Percentiles rank a stretch among this genome's conserved stretches.
phyloP scores from a whole-genome alignment of 2,329 filamentous ascomycete genomes.

The Talaromyces sp. region DNA sequence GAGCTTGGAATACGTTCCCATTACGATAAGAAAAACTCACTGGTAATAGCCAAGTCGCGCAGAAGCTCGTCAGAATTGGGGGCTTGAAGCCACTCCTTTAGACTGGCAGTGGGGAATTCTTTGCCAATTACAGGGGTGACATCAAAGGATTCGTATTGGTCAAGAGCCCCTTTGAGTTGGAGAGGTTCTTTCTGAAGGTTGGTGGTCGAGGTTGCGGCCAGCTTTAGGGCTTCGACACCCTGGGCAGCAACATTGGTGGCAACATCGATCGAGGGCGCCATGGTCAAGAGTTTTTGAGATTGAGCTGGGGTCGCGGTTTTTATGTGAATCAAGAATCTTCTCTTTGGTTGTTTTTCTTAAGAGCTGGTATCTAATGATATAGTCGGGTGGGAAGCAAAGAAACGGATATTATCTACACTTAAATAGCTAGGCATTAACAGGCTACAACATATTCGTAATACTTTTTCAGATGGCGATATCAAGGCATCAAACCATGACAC shows the following conservation, averaged over 20 bases:
- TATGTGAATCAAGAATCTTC: not conserved
- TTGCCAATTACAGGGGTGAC: conserved; percentile 49
- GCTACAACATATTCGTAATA: not conserved
- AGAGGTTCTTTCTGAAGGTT: conserved; percentile 23
- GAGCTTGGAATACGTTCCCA: not conserved
- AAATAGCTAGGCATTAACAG: not conserved
- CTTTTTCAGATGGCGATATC: not conserved
- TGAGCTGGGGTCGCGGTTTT: not conserved
- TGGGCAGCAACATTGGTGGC: not conserved
- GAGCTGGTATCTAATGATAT: not conserved
- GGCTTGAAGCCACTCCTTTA: conserved; percentile 46
- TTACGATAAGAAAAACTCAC: conserved; percentile 14
- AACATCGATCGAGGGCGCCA: not conserved
- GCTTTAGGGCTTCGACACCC: not conserved
- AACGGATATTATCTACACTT: not conserved
- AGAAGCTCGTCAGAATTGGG: conserved; percentile 32
- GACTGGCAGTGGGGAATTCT: conserved; percentile 38
- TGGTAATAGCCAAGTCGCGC: conserved; percentile 31
- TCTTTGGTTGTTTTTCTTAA: not conserved
- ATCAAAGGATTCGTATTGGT: conserved; percentile 45
- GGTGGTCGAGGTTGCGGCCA: not conserved
- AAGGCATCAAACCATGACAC: not conserved
- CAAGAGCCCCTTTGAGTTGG: conserved; percentile 36
- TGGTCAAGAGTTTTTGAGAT: not conserved
- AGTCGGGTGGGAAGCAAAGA: not conserved